Conservation (phyloP, 2,329 filamentous ascomycete genomes). For the Chrysosporium queenslandicum region DNA sequence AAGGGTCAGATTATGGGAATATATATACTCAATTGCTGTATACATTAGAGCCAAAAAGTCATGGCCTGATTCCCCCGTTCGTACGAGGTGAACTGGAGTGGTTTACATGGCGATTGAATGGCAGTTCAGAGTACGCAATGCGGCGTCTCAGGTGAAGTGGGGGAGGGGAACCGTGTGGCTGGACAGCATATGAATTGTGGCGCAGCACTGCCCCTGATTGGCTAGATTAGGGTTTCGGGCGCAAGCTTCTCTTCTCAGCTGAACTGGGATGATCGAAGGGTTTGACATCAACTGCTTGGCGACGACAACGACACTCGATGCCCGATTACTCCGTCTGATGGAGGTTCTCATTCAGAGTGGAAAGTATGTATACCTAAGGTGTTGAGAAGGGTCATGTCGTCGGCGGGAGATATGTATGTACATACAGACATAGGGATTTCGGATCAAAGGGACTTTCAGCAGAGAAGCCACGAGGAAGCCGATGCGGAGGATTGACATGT, state of each 20-base stretch:
- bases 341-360: too few relatives aligned
- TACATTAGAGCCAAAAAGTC: too few relatives aligned
- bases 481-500: too few relatives aligned
- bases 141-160: background rate
- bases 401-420: too few relatives aligned
- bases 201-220: background rate
- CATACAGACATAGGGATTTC: too few relatives aligned
- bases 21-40: too few relatives aligned
- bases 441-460: background rate
- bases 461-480: background rate
- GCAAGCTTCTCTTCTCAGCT: slow-evolving; percentile 5
- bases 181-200: background rate
- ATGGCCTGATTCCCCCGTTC: too few relatives aligned
- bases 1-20: too few relatives aligned
- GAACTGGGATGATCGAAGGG: background rate
- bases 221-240: background rate
- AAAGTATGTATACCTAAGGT: too few relatives aligned
- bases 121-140: background rate
- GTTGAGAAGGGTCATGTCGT: too few relatives aligned
- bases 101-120: too few relatives aligned
- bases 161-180: slow-evolving; percentile 2
- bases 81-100: too few relatives aligned
- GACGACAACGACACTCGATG: background rate
- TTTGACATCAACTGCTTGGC: background rate
- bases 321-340: background rate